phyloP scores from a whole-genome alignment of 768 basidiomycete species.

The Paxillus ammoniavirescens region DNA sequence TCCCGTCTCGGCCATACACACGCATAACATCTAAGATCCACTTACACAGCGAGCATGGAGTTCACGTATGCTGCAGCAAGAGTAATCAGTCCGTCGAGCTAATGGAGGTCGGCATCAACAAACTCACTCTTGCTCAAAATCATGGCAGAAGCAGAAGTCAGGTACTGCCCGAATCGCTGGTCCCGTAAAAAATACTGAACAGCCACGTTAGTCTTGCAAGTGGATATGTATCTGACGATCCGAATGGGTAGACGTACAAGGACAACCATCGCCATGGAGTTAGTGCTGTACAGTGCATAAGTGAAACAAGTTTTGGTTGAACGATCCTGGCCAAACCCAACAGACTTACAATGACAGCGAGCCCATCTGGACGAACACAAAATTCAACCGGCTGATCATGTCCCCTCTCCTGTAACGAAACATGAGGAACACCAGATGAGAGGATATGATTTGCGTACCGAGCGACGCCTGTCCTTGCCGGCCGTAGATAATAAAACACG shows the following conservation, averaged over 20 bases:
- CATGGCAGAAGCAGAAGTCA: slow-evolving; percentile 7
- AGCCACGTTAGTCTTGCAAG: not conserved
- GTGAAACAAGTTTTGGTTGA: not conserved
- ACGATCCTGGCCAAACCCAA: too few species aligned
- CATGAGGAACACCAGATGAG: not conserved
- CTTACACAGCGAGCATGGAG: slow-evolving; percentile 26
- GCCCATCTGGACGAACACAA: slow-evolving; percentile 19
- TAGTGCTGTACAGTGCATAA: slow-evolving; percentile 5
- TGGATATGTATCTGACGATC: not conserved
- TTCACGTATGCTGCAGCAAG: slow-evolving; percentile 17
- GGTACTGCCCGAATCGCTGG: not conserved
- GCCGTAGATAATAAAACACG: slow-evolving; percentile 16
- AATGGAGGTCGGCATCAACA: too few species aligned
- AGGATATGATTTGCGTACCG: slow-evolving; percentile 7
- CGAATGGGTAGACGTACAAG: slow-evolving; percentile 6
- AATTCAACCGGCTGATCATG: slow-evolving; percentile 12
- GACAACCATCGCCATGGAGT: slow-evolving; percentile 5
- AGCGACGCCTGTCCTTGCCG: slow-evolving; percentile 3
- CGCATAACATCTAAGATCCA: too few species aligned
- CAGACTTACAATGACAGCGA: slow-evolving; percentile 16
- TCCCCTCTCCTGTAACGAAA: not conserved
- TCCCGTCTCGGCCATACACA: too few species aligned
- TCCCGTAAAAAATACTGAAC: slow-evolving; percentile 17
- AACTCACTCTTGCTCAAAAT: slow-evolving; percentile 19
- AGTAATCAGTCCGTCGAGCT: not conserved